Percentiles rank a stretch among this genome's conserved stretches.
These are phyloP conservation scores for Plasmodium coatneyi DNA, from an alignment of 169 alveolate genomes.

Conservation along the genomic window DNA sequence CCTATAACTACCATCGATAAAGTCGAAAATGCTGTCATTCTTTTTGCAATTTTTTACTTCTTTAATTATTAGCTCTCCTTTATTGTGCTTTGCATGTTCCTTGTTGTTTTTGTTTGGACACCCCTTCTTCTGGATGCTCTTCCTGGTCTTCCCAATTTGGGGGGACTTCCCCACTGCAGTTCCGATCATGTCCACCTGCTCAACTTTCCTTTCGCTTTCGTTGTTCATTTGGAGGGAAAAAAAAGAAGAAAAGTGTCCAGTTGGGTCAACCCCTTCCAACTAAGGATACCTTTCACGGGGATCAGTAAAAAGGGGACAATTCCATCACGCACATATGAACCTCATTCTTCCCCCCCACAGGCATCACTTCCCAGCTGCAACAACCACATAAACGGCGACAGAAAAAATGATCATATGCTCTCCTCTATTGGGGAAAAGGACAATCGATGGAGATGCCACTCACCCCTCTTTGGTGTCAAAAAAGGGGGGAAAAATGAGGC, in stretches of 20 bases:
- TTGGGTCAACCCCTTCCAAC: background rate
- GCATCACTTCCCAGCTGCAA: background rate
- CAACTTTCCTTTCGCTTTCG: background rate
- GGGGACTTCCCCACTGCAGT: background rate
- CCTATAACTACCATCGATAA: slow-evolving; percentile 15
- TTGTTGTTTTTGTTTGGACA: background rate
- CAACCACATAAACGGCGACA: background rate
- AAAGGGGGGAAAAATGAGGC: background rate
- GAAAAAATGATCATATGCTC: background rate
- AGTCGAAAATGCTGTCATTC: slow-evolving; percentile 13
- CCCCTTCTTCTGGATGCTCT: background rate
- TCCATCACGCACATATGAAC: background rate
- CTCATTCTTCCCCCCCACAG: background rate
- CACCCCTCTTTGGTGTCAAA: background rate
- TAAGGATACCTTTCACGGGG: background rate
- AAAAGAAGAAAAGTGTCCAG: background rate
- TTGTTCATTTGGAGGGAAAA: background rate
- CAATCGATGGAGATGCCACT: background rate
- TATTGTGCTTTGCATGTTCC: background rate
- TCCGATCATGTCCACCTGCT: background rate
- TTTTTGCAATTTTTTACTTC: background rate
- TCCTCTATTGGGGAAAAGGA: background rate
- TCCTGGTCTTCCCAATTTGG: background rate
- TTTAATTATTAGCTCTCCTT: background rate
- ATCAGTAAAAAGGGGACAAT: background rate